Evolutionary conservation across 495 filamentous ascomycete species (phyloP).

Genomic region (Hypoxylon fuscum): DNA sequence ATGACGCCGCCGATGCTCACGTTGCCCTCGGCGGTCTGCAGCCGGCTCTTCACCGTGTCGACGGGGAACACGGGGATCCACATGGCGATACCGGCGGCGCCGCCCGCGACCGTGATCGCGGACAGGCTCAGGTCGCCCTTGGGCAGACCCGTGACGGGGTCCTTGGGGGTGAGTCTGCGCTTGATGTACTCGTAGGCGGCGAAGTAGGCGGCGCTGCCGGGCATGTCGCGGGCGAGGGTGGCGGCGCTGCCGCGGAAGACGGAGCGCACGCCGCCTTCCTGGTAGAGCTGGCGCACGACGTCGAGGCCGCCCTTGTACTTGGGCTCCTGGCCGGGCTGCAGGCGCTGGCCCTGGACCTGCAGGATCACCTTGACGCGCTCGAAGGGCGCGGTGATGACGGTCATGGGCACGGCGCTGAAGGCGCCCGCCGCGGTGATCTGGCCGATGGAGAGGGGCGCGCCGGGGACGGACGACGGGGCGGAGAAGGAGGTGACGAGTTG

Average conservation of each 20-base stretch:
- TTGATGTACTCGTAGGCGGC: constrained; percentile 97
- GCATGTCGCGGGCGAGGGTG: constrained; percentile 92
- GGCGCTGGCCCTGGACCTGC: constrained; percentile 95
- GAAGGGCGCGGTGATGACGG: constrained; percentile 95
- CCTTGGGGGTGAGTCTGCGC: constrained; percentile 82
- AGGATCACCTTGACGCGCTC: constrained; percentile 98
- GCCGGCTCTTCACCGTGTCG: constrained; percentile 92
- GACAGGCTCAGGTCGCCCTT: constrained; percentile 77
- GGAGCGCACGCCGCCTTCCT: constrained; percentile 85
- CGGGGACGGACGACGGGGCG: constrained; percentile 66
- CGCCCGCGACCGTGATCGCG: constrained; percentile 88
- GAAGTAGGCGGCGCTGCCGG: constrained; percentile 94
- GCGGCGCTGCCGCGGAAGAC: constrained; percentile 92
- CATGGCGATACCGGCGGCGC: constrained; percentile 94
- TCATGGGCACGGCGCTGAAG: constrained; percentile 98
- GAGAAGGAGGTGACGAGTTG: constrained; percentile 76
- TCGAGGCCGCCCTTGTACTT: constrained; percentile 89
- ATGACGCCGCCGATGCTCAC: constrained; percentile 85
- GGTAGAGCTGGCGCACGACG: constrained; percentile 95
- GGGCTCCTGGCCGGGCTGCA: constrained; percentile 88
- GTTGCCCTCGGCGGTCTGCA: constrained; percentile 91
- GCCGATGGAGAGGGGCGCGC: constrained; percentile 74
- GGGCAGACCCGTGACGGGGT: constrained; percentile 74
- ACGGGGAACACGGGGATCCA: constrained; percentile 99
- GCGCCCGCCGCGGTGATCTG: constrained; percentile 94